Base-by-base conservation (phyloP, 108 stramenopile genomes). In the Epithemia pelagica region DNA sequence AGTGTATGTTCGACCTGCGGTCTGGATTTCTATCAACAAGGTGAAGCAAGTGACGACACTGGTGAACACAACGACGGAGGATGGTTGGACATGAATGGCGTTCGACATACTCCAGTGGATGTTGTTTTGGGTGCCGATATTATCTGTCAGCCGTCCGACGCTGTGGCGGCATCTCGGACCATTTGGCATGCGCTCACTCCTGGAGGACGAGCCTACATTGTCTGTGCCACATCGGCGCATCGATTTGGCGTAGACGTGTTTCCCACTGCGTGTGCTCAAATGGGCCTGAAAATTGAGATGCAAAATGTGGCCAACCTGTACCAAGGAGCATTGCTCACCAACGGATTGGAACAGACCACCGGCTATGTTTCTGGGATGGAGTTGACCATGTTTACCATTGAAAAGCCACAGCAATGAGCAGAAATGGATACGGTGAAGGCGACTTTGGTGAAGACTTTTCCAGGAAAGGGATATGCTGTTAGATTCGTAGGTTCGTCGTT, bases 211-310 rank as follows among this genome's bases (percentile, higher is more conserved):
- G 87, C 85, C 1, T 73, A 78, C 54, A 71, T 90, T 46, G 81
- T 90, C 23, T 85, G 84, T 54, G 91, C 86, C 18, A 75, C 86
- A 58, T 74, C 84, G n/a, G 74, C 80, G 61, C 91, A 92, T 76
- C 73, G 91, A 54, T 92, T 85, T 76, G 88, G 91, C 2, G 87
- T 92, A 20, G 88, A 86, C n/a, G 65, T 63, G 1, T 86, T 93
- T 61, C 72, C 69, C 61, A 64, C 73, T 28, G 87, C 82, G 61
- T 93, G 91, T 62, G 58, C 71, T 54, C n/a, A 22, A 18, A 57
- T 76, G 20, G 78, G 80, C 22, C 70, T 91, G 28, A 23, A 23
- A 21, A 77, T 86, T 23, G 55, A 26, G n/a, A 46, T 62, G 30
- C 58, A 69, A 7, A 69, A 27, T 3, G 78, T 82, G 26, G 70